Evolutionary conservation across 305 asterid genomes (phyloP).

Genomic region (Solanum hybrid): DNA sequence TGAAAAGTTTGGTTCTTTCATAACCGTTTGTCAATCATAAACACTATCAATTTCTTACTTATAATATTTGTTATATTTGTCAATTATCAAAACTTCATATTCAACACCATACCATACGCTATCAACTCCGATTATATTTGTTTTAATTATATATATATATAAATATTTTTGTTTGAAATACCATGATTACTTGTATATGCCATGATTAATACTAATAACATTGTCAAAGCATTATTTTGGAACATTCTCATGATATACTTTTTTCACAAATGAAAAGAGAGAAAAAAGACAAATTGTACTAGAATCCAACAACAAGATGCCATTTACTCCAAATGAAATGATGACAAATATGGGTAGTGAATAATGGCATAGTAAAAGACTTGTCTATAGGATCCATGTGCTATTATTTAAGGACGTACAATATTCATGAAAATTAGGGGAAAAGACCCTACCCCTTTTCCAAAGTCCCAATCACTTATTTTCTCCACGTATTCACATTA

Average conservation of each 20-base stretch:
- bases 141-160: too few relatives aligned
- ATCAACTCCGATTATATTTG: too few relatives aligned
- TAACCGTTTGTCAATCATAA: too few relatives aligned
- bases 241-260: not conserved
- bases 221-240: not conserved
- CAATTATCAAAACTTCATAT: not conserved
- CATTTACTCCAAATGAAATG: not conserved
- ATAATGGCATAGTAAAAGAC: not conserved
- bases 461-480: not conserved
- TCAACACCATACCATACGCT: not conserved
- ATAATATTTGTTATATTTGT: too few relatives aligned
- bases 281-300: not conserved
- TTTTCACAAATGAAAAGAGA: not conserved
- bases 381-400: not conserved
- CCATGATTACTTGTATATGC: not conserved
- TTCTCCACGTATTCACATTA: fast-evolving
- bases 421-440: not conserved
- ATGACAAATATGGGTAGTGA: not conserved
- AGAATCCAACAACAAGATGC: not conserved
- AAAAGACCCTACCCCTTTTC: not conserved
- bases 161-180: not conserved
- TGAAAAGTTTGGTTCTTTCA: fast-evolving
- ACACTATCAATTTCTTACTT: too few relatives aligned
- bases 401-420: not conserved
- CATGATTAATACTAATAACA: not conserved